phyloP scores from a whole-genome alignment of 805 yeast genomes.

The Clavispora carvajalis region DNA sequence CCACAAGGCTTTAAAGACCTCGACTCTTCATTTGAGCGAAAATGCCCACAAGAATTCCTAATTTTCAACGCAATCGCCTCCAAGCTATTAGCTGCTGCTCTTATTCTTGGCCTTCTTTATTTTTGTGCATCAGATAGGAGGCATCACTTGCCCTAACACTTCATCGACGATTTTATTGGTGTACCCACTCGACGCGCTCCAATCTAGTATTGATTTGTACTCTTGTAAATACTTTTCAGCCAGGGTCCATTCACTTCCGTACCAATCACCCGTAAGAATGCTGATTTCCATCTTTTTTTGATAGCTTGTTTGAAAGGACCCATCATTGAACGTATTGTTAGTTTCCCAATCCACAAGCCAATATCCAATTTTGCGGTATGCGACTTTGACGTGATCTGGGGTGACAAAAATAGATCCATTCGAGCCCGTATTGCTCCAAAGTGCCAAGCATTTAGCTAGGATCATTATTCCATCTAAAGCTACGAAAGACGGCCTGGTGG shows the following conservation, averaged over 20 bases:
- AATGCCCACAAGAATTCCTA: too few relatives aligned
- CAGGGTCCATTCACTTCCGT: slow-evolving; percentile 35
- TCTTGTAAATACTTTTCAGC: slow-evolving; percentile 24
- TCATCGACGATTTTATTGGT: slow-evolving; percentile 35
- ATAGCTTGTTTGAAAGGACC: slow-evolving; percentile 6
- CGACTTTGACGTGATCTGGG: slow-evolving; percentile 34
- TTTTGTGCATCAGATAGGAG: slow-evolving; percentile 29
- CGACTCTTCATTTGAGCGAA: too few relatives aligned
- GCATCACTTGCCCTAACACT: slow-evolving; percentile 26
- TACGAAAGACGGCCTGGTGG: slow-evolving; percentile 29
- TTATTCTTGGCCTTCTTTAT: too few relatives aligned
- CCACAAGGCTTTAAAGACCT: too few relatives aligned
- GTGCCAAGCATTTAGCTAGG: slow-evolving; percentile 24
- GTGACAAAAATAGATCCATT: slow-evolving; percentile 21
- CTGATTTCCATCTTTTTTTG: slow-evolving; percentile 22
- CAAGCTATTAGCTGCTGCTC: too few relatives aligned
- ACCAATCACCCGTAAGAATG: slow-evolving; percentile 40
- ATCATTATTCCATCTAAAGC: slow-evolving; percentile 25
- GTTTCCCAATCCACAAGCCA: slow-evolving; percentile 43
- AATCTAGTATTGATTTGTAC: slow-evolving; percentile 16
- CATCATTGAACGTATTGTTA: slow-evolving; percentile 13
- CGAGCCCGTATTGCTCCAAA: slow-evolving; percentile 10
- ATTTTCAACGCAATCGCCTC: too few relatives aligned
- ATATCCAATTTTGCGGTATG: slow-evolving; percentile 34
- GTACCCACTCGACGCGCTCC: slow-evolving; percentile 27